A percentile compares a stretch with the other conserved stretches of the same genome.
These are phyloP conservation scores for Fusarium xylarioides DNA, from an alignment of 2,329 filamentous ascomycete genomes.

Conservation along the genomic window DNA sequence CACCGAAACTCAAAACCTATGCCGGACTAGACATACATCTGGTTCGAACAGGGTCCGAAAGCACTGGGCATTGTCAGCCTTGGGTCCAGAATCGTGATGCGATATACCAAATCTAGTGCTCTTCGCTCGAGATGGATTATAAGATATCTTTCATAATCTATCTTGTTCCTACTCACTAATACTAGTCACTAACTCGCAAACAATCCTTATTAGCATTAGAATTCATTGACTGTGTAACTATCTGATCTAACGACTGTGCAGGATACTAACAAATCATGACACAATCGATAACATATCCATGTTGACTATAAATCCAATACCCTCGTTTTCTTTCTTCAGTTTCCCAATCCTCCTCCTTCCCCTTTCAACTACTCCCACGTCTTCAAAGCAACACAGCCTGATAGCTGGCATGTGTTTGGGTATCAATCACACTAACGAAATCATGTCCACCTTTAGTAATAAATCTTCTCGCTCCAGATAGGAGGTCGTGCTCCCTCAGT, in stretches of 20 bases:
- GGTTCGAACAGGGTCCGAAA: neutral
- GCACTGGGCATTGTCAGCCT: neutral
- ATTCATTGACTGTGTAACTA: conserved; percentile 25
- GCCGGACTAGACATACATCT: neutral
- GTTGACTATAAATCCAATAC: neutral
- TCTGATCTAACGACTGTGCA: neutral
- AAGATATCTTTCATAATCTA: neutral
- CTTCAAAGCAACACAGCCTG: conserved; percentile 33
- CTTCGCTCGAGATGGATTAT: no score
- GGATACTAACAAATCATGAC: neutral
- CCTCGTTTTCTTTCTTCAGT: neutral
- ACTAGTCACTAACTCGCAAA: neutral
- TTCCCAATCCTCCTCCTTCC: neutral
- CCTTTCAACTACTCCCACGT: neutral
- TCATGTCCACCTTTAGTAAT: conserved; percentile 48
- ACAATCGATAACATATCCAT: neutral
- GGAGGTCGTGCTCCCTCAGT: conserved; percentile 53
- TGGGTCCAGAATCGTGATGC: neutral
- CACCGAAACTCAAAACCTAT: neutral
- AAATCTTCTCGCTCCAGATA: conserved; percentile 56
- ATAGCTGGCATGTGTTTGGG: conserved; percentile 38
- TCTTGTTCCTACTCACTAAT: neutral
- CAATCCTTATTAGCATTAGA: conserved; percentile 28
- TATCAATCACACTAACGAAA: conserved; percentile 42
- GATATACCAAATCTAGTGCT: no score